Evolutionary conservation across 2,329 filamentous ascomycete genomes (phyloP).

Genomic region (Calonectria ilicicola): DNA sequence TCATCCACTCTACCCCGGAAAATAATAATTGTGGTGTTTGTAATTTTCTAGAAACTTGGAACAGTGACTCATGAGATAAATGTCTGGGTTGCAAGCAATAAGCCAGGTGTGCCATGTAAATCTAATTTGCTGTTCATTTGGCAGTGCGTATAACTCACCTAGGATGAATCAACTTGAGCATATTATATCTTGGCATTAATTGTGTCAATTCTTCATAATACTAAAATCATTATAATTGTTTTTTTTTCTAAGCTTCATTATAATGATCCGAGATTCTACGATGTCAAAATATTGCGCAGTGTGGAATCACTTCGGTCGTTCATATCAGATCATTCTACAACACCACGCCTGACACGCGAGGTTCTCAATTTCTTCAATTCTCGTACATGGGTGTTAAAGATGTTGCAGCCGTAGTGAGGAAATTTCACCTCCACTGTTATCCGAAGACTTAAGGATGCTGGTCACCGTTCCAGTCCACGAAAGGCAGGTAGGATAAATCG

Average conservation of each 20-base stretch:
- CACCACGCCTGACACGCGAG: neutral
- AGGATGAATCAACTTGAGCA: neutral
- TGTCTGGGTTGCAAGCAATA: no score
- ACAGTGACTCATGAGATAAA: neutral
- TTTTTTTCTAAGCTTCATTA: neutral
- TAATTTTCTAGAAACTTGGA: neutral
- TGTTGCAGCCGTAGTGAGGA: neutral
- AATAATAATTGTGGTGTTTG: neutral
- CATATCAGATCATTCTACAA: neutral
- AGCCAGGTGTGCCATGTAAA: no score
- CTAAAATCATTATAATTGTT: neutral
- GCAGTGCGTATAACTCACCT: neutral
- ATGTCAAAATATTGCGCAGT: no score
- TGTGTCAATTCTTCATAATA: neutral
- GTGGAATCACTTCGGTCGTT: neutral
- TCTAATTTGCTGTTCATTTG: neutral
- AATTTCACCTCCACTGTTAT: neutral
- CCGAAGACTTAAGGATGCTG: neutral
- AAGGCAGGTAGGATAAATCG: neutral
- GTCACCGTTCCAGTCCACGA: neutral
- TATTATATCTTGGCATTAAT: neutral
- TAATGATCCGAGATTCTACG: no score
- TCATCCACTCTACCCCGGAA: neutral
- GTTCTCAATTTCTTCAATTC: no score
- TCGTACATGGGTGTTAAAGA: neutral